These are phyloP conservation scores for Pyrenophora tritici-repentis DNA, from an alignment of 2,329 filamentous ascomycete species.

Conservation along the genomic window DNA sequence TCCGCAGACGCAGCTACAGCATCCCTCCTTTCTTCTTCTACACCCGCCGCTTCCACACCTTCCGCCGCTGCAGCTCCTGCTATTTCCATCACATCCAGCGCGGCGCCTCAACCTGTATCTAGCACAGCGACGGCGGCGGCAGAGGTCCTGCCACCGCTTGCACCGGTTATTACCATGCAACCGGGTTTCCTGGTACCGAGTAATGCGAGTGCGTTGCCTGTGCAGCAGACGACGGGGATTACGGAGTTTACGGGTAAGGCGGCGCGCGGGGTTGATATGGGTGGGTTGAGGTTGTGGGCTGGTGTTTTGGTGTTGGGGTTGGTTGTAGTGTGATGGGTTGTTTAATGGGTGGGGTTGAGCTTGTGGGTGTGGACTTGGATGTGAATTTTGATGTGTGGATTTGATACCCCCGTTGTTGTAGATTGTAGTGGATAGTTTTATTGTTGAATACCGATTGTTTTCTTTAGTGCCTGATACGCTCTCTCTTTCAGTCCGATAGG, in stretches of 20 bases:
- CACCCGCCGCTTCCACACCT: not conserved
- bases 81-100: not conserved
- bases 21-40: no score
- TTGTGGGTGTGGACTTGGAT: not conserved
- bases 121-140: not conserved
- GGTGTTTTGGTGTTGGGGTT: not conserved
- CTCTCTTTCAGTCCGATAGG: no score
- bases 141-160: not conserved
- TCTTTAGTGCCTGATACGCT: no score
- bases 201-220: conserved; percentile 2
- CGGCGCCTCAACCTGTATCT: not conserved
- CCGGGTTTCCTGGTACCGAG: conserved; percentile 5
- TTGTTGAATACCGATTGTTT: no score
- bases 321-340: not conserved
- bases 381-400: no score
- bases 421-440: no score
- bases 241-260: conserved; percentile 9
- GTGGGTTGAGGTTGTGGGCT: not conserved
- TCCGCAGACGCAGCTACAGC: no score
- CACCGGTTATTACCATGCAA: conserved; percentile 7
- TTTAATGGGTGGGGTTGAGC: not conserved
- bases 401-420: no score
- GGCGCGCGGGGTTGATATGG: not conserved
- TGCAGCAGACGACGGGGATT: not conserved
- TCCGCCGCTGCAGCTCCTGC: not conserved